Conservation (phyloP, 768 basidiomycete genomes). For the Pisolithus microcarpus region DNA sequence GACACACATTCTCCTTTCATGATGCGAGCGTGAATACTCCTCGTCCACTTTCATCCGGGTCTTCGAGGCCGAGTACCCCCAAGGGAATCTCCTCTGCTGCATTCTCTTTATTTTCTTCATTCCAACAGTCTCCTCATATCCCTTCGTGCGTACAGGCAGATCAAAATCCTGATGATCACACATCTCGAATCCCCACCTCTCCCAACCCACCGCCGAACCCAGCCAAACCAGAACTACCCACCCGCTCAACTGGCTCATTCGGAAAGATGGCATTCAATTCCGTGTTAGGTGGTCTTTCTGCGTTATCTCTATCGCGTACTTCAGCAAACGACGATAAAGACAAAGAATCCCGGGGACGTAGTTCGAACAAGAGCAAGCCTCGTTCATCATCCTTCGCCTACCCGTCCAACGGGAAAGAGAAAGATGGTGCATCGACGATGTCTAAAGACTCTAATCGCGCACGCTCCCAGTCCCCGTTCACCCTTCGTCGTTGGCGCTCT, state of each 20-base stretch:
- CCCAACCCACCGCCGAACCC: constrained; percentile 23
- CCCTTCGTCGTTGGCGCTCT: constrained; percentile 57
- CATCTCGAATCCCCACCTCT: constrained; percentile 3
- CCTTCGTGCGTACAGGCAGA: constrained; percentile 17
- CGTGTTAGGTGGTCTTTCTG: constrained; percentile 66
- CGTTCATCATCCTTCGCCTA: constrained; percentile 47
- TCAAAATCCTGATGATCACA: constrained; percentile 4
- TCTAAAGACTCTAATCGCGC: constrained; percentile 53
- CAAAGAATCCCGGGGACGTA: constrained; percentile 47
- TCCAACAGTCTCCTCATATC: constrained; percentile 13
- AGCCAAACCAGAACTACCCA: constrained; percentile 31
- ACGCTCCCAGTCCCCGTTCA: constrained; percentile 78
- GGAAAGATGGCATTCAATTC: constrained; percentile 56
- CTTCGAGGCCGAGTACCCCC: constrained; percentile 17
- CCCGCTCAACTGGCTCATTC: constrained; percentile 43
- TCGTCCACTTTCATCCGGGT: not conserved
- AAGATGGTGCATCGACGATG: constrained; percentile 29
- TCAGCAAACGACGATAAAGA: constrained; percentile 36
- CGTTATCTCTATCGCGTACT: constrained; percentile 54
- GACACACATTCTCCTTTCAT: not conserved
- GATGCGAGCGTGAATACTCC: constrained; percentile 1
- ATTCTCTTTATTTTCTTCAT: constrained; percentile 20
- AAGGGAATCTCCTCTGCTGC: constrained; percentile 18
- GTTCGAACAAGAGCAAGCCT: constrained; percentile 34
- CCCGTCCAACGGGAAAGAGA: constrained; percentile 25